A percentile compares a stretch with the other conserved stretches of the same genome.
Evolutionary conservation across 306 rosid species (phyloP).

Genomic region (Fragaria vesca): DNA sequence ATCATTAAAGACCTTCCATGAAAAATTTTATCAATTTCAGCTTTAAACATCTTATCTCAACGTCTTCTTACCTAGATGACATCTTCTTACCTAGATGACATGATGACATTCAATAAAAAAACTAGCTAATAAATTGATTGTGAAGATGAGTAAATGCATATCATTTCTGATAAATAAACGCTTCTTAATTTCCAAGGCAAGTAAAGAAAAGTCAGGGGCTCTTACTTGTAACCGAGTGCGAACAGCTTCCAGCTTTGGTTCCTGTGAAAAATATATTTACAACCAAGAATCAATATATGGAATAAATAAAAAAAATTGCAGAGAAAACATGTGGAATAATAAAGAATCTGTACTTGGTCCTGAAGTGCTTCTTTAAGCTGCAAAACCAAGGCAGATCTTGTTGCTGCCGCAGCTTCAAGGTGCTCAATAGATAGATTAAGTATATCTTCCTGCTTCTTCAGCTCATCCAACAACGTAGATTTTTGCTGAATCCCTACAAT

Average conservation of each 20-base stretch:
- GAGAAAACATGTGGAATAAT: slow-evolving; percentile 4
- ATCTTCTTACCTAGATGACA: not conserved
- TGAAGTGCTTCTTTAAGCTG: slow-evolving; percentile 78
- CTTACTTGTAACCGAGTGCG: slow-evolving; percentile 76
- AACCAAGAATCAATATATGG: slow-evolving; percentile 10
- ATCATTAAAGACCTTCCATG: not conserved
- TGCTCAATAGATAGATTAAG: slow-evolving; percentile 56
- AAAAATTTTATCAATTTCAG: not conserved
- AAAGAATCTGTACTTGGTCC: slow-evolving; percentile 58
- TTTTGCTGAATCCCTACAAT: slow-evolving; percentile 58
- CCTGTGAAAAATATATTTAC: slow-evolving; percentile 57
- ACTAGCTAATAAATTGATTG: not conserved
- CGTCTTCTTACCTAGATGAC: not conserved
- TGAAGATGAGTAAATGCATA: not conserved
- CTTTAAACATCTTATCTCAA: not conserved
- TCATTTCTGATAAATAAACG: not conserved
- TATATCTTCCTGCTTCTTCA: slow-evolving; percentile 64
- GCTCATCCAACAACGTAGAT: slow-evolving; percentile 55
- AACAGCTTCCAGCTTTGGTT: slow-evolving; percentile 65
- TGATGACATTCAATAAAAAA: not conserved
- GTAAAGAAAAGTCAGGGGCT: slow-evolving; percentile 17
- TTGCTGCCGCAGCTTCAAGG: slow-evolving; percentile 60
- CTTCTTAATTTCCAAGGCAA: not conserved
- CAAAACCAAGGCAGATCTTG: slow-evolving; percentile 63
- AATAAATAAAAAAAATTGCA: not conserved